A percentile compares a stretch with the other conserved stretches of the same genome.
Conservation (phyloP, 169 alveolate species). For the Plasmodium vivax region DNA sequence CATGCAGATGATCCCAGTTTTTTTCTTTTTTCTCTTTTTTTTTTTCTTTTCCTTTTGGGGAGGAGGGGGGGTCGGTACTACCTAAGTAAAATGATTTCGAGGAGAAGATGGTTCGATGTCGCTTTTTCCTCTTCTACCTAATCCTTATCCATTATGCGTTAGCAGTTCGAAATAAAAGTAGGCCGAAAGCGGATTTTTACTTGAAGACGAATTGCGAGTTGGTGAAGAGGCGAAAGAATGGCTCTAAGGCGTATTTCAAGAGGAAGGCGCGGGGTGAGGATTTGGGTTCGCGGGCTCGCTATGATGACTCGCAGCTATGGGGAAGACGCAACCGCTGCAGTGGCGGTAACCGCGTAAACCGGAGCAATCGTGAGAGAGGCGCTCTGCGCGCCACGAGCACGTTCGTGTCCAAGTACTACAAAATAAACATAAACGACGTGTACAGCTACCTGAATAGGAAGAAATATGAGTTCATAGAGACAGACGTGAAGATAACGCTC, state of each 20-base stretch:
- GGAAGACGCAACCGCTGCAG: neutral
- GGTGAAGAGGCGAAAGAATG: conserved; percentile 18
- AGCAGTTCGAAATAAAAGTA: conserved; percentile 29
- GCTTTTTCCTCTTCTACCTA: conserved; percentile 25
- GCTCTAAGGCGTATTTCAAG: neutral
- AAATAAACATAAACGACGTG: conserved; percentile 81
- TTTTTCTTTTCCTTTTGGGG: neutral
- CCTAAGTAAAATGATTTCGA: conserved; percentile 31
- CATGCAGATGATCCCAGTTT: neutral
- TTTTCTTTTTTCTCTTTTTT: conserved; percentile 2
- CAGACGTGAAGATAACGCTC: conserved; percentile 83
- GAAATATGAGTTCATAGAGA: conserved; percentile 82
- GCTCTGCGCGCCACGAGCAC: conserved; percentile 74
- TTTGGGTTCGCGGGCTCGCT: neutral
- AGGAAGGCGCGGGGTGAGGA: neutral
- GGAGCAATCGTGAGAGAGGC: neutral
- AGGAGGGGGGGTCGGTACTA: neutral
- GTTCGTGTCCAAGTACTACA: conserved; percentile 84
- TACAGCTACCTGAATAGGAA: conserved; percentile 84
- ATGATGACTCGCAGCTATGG: neutral
- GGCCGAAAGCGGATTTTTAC: neutral
- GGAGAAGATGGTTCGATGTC: conserved; percentile 36
- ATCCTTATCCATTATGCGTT: conserved; percentile 21
- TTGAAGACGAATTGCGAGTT: conserved; percentile 53
- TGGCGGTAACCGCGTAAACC: no score